Evolutionary conservation across 441 rosid species (phyloP), one percentile per base, ranked within the genome.

Genomic region (Daphne laureola): DNA sequence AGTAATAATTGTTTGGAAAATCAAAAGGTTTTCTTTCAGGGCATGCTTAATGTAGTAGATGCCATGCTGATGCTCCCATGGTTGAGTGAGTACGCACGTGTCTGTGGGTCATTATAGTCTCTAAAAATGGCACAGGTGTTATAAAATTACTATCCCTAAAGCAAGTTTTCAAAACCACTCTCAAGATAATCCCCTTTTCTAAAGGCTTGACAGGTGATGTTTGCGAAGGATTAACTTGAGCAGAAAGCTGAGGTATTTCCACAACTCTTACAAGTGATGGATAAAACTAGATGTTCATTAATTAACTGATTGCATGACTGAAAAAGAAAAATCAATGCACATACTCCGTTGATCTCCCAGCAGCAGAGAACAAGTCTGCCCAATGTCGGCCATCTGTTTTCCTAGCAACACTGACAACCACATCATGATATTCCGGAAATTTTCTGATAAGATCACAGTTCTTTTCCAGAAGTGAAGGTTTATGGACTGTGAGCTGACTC

Each of bases 311-410:
- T 31, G 38, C 45, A 63, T 52, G 17, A 42, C 46, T n/a, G 54
- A 38, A 40, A 44, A 45, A 49, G 46, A 53, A 43, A 62, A 51
- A 47, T 57, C 51, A 46, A 55, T 65, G 52, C 46, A 62, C 68
- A 59, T 87, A 93, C 99, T 89, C 93, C 49, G 99, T 87, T 64
- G 99, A 93, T 78, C 93, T 85, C 78, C 99, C 99, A 66, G 99
- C 97, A 54, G 97, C 87, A 66, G 78, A 69, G 71, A 94, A 90
- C 72, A 94, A 71, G 78, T 90, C 94, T 17, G 96, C 87, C 99
- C 99, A 94, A 64, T 94, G 94, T 52, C 99, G 89, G 46, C 95
- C 97, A 73, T 94, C 97, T 43, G 97, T 94, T 78, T 90, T 90
- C 64, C 99, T 90, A 40, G 99, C 96, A 71, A 94, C 99, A 75